Percentiles rank a stretch among this genome's conserved stretches.
Conservation (phyloP, 2,329 filamentous ascomycete genomes). For the Ophiocordyceps polyrhachis-furcata region DNA sequence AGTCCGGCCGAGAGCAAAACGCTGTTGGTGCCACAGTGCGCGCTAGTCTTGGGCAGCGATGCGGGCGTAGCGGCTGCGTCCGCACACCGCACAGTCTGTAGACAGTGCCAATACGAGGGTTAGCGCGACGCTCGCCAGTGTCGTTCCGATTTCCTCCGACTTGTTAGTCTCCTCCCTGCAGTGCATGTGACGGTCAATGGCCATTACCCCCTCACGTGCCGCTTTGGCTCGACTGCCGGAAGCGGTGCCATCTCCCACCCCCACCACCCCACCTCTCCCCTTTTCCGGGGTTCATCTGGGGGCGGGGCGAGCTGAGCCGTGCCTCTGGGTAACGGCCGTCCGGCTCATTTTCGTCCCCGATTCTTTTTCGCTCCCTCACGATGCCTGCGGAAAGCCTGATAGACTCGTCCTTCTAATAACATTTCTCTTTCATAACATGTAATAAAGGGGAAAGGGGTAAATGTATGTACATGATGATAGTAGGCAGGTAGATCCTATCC, state of each 20-base stretch:
- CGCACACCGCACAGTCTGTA: neutral
- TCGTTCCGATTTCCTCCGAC: neutral
- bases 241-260: neutral
- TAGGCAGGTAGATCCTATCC: neutral
- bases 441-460: neutral
- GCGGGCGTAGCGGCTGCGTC: too few relatives aligned
- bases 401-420: too few relatives aligned
- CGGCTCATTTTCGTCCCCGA: slow-evolving; percentile 9
- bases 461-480: too few relatives aligned
- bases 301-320: neutral
- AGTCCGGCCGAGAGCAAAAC: too few relatives aligned
- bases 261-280: neutral
- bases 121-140: too few relatives aligned
- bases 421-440: too few relatives aligned
- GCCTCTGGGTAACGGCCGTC: neutral
- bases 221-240: neutral
- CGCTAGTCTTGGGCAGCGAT: too few relatives aligned
- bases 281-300: neutral
- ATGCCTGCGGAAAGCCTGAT: neutral
- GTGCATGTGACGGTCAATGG: neutral
- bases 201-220: neutral
- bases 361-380: neutral
- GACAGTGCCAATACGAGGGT: neutral
- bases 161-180: neutral
- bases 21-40: too few relatives aligned